phyloP scores from a whole-genome alignment of 2,329 filamentous ascomycete species.

The Talaromyces sp. region DNA sequence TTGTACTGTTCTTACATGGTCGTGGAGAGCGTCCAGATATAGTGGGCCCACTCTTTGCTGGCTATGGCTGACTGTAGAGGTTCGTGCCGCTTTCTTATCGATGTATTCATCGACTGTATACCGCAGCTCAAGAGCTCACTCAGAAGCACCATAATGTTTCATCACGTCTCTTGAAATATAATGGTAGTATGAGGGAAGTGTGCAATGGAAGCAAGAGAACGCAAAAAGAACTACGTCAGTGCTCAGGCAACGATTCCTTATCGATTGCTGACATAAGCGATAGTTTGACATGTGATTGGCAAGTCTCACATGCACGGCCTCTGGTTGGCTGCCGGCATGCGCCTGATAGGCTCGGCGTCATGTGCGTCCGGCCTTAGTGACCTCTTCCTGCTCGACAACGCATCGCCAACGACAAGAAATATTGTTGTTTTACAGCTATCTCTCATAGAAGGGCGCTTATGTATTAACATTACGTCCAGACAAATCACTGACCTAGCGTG shows the following conservation, averaged over 20 bases:
- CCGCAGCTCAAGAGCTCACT: no score
- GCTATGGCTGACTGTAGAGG: no score
- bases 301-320: conserved; percentile 3
- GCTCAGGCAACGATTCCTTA: conserved; percentile 5
- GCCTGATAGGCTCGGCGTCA: conserved; percentile 17
- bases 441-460: conserved; percentile 4
- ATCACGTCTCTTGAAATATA: no score
- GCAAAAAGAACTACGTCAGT: conserved; percentile 13
- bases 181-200: no score
- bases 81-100: no score
- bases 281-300: conserved; percentile 17
- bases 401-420: not conserved
- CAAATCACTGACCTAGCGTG: not conserved
- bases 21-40: no score
- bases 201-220: no score
- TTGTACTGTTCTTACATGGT: no score
- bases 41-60: no score
- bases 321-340: conserved; percentile 17
- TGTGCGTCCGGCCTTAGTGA: conserved; percentile 13
- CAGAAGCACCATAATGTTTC: no score
- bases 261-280: conserved; percentile 17
- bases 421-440: not conserved
- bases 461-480: not conserved
- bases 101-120: no score
- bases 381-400: conserved; percentile 15